Evolutionary conservation across 768 basidiomycete species (phyloP), one percentile per base, ranked within the genome.

Genomic region (Boletales sp.): DNA sequence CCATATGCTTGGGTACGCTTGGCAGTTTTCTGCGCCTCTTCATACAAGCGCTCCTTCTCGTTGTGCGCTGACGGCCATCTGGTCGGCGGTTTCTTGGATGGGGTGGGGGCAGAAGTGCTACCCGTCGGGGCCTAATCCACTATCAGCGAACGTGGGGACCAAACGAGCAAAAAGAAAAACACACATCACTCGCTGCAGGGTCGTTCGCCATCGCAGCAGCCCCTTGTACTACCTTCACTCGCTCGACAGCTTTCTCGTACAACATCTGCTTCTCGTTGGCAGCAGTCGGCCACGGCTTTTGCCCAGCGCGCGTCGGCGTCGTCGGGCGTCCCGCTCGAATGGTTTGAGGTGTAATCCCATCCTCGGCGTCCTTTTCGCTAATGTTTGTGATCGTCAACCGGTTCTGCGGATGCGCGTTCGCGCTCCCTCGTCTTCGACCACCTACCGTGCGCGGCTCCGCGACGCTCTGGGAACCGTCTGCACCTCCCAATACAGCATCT

Each of bases 31-130:
- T 84, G 83, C 0, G 89, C 87, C 43, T 81, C 64, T 43, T 85
- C 73, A 65, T 78, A 90, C n/a, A 89, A 62, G n/a, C 77, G 74
- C 2, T 77, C 67, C 58, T 92, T 91, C 63, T 92, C 90, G 48
- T 83, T 79, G 66, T 90, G 89, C 0, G 90, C 87, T 1, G 83
- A 77, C 8, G 72, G 72, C 86, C 86, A 90, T 27, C 24, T 27
- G 17, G 60, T 41, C 3, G 58, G 3, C 0, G 51, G 41, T 19
- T 55, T 58, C 50, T 65, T 65, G 45, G 53, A 43, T 12, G 55
- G 38, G 14, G 49, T 24, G 3, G 52, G n/a, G 10, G 45, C 5
- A 31, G 60, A 43, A 5, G 40, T n/a, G 4, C 11, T 18, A 39
- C 14, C 19, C 8, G 57, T 40, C 13, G 48, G 19, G 35, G 40